Conservation (phyloP, 768 basidiomycete genomes). For the Antrodiella citrinella region DNA sequence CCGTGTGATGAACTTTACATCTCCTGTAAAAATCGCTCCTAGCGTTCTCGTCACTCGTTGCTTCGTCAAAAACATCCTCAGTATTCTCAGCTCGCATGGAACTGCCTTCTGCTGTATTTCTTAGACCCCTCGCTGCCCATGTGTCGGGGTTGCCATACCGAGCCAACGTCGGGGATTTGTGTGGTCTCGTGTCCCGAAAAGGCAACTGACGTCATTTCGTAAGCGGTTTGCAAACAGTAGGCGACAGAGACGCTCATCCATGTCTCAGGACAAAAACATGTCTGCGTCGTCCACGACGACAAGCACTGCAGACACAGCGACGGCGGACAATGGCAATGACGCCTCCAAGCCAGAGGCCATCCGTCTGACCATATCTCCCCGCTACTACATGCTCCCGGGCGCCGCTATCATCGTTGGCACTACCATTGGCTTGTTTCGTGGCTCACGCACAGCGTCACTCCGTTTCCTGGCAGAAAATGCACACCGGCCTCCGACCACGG, state of each 20-base stretch:
- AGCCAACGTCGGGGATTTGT: not conserved
- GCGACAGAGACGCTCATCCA: not conserved
- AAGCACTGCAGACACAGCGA: not conserved
- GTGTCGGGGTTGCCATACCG: not conserved
- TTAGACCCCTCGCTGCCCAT: too few species aligned
- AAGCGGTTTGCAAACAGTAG: not conserved
- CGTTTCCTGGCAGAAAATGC: constrained; percentile 91
- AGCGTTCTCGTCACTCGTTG: too few species aligned
- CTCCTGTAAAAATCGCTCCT: too few species aligned
- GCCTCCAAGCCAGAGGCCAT: constrained; percentile 17
- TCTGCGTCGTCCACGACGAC: not conserved
- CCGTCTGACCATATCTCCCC: constrained; percentile 41
- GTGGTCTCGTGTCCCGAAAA: not conserved
- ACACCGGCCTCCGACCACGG: constrained; percentile 76
- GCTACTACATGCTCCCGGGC: constrained; percentile 54
- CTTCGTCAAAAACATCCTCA: too few species aligned
- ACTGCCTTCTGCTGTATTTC: too few species aligned
- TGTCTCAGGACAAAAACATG: not conserved
- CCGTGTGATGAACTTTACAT: too few species aligned
- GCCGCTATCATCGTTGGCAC: constrained; percentile 54
- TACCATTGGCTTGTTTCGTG: constrained; percentile 67
- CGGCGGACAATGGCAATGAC: constrained; percentile 13
- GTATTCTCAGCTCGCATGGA: too few species aligned
- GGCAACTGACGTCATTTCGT: not conserved
- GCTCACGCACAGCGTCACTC: constrained; percentile 60